These are phyloP conservation scores for Fusarium newnesense DNA, from an alignment of 2,329 filamentous ascomycete species.

Conservation along the genomic window DNA sequence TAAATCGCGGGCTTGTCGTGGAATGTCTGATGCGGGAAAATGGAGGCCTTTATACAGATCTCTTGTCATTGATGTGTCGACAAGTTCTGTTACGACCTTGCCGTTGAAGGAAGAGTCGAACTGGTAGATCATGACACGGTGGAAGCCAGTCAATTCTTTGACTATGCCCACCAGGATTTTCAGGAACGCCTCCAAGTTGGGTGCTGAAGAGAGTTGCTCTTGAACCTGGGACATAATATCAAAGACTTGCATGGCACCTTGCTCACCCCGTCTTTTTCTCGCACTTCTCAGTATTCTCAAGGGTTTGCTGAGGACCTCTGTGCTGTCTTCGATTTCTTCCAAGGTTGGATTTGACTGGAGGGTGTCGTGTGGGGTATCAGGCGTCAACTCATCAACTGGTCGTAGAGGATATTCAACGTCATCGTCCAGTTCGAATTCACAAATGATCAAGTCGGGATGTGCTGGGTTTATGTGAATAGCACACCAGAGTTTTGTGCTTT, in stretches of 20 bases:
- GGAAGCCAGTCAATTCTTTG: slow-evolving; percentile 90
- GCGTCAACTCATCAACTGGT: slow-evolving; percentile 67
- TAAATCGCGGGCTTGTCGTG: slow-evolving; percentile 84
- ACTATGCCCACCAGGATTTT: slow-evolving; percentile 87
- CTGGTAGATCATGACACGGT: slow-evolving; percentile 93
- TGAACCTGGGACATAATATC: slow-evolving; percentile 93
- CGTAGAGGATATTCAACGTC: slow-evolving; percentile 75
- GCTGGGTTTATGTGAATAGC: slow-evolving; percentile 80
- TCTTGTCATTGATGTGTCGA: slow-evolving; percentile 81
- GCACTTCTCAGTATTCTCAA: slow-evolving; percentile 81
- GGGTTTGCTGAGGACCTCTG: slow-evolving; percentile 78
- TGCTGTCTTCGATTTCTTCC: slow-evolving; percentile 81
- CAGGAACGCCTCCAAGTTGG: slow-evolving; percentile 76
- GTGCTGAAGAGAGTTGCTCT: slow-evolving; percentile 81
- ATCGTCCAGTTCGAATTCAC: slow-evolving; percentile 89
- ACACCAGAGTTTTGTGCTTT: slow-evolving; percentile 81
- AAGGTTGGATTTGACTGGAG: slow-evolving; percentile 76
- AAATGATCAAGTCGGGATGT: slow-evolving; percentile 79
- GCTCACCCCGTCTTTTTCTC: slow-evolving; percentile 79
- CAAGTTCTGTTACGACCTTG: slow-evolving; percentile 86
- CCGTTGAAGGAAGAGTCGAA: slow-evolving; percentile 87
- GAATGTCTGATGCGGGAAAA: slow-evolving; percentile 89
- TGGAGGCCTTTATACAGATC: slow-evolving; percentile 89
- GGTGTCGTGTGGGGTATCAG: slow-evolving; percentile 77
- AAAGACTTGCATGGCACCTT: slow-evolving; percentile 88